Evolutionary conservation across 441 rosid genomes (phyloP).

Genomic region (Jatropha multifida): DNA sequence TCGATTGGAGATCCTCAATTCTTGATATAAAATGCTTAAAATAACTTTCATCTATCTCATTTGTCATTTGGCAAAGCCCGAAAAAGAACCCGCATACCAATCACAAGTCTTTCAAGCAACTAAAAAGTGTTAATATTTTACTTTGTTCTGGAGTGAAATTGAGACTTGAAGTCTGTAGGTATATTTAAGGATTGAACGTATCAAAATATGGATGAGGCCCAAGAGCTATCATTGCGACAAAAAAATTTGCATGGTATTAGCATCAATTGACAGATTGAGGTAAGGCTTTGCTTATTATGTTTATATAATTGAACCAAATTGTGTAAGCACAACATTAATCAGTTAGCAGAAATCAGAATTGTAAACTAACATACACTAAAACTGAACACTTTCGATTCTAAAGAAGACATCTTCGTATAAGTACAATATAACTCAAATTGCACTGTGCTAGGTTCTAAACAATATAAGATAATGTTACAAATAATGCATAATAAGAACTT

Average conservation of each 20-base stretch:
- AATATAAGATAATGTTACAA: not conserved
- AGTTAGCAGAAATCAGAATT: not conserved
- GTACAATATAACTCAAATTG: not conserved
- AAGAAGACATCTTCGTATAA: not conserved
- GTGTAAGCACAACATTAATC: not conserved
- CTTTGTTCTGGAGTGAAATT: not conserved
- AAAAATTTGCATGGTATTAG: no score
- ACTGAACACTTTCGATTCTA: not conserved
- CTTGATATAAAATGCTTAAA: not conserved
- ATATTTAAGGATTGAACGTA: not conserved
- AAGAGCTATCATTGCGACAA: not conserved
- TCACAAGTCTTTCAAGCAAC: not conserved
- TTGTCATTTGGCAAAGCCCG: not conserved
- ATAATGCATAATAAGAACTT: not conserved
- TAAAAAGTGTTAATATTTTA: not conserved
- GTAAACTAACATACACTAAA: not conserved
- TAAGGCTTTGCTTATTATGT: not conserved
- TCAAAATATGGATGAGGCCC: not conserved
- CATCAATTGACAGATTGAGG: not conserved
- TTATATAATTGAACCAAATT: not conserved
- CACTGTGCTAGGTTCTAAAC: not conserved
- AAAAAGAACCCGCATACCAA: not conserved
- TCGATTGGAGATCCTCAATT: not conserved
- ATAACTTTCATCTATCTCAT: not conserved
- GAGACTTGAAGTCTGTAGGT: not conserved